Evolutionary conservation across 371 early-diverging fungal species (phyloP).

Genomic region (Apophysomyces elegans): DNA sequence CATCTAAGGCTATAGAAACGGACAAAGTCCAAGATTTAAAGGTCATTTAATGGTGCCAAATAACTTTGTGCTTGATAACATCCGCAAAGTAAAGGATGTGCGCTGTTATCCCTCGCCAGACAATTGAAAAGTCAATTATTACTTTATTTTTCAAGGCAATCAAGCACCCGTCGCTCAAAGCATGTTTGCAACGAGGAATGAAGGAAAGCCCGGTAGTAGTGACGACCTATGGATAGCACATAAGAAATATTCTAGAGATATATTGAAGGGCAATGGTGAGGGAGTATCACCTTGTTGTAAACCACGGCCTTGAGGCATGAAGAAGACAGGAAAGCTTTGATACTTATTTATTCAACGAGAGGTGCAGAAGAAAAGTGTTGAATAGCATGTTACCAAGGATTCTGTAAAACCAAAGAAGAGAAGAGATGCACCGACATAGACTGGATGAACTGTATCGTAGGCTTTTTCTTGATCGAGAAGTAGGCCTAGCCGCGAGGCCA

Average conservation of each 20-base stretch:
- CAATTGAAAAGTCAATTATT: too few relatives aligned
- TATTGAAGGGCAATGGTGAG: conserved; percentile 31
- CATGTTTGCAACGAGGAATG: background rate
- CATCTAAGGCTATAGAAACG: too few relatives aligned
- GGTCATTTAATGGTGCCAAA: too few relatives aligned
- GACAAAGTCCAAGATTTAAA: too few relatives aligned
- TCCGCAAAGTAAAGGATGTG: too few relatives aligned
- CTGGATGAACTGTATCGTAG: conserved; percentile 18
- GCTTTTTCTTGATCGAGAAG: conserved; percentile 28
- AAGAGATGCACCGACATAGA: conserved; percentile 8
- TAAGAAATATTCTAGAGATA: conserved; percentile 20
- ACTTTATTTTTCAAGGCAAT: too few relatives aligned
- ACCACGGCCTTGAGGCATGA: conserved; percentile 14
- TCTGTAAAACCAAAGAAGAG: conserved; percentile 9
- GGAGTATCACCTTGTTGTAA: conserved; percentile 14
- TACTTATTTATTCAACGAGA: background rate
- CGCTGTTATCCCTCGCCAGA: too few relatives aligned
- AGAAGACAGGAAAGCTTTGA: conserved; percentile 4
- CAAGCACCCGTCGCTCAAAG: background rate
- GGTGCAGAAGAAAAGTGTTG: conserved; percentile 1
- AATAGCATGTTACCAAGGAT: too few relatives aligned
- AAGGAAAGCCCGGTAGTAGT: background rate
- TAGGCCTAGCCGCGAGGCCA: conserved; percentile 10
- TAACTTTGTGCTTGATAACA: too few relatives aligned
- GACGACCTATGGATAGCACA: background rate